Percentiles rank a stretch among this genome's conserved stretches.
These are phyloP conservation scores for Sarocladium kiliense DNA, from an alignment of 2,329 filamentous ascomycete species.

Conservation along the genomic window DNA sequence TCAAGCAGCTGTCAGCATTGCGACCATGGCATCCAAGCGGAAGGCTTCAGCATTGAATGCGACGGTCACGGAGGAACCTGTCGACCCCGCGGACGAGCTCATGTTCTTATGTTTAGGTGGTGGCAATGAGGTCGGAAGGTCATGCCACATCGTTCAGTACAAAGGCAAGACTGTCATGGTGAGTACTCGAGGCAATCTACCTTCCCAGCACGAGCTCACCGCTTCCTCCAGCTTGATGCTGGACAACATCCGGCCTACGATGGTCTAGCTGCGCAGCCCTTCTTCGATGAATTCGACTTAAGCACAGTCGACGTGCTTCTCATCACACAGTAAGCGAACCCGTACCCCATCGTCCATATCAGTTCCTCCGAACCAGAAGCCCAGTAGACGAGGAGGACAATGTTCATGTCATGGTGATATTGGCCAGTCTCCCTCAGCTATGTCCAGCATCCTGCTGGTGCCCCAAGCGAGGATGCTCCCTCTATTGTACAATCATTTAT, in stretches of 20 bases:
- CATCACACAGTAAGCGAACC: conserved; percentile 88
- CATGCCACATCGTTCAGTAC: conserved; percentile 97
- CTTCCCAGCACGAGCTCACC: conserved; percentile 15
- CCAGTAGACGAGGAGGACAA: neutral
- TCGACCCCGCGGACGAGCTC: conserved; percentile 89
- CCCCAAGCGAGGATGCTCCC: neutral
- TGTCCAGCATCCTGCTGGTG: neutral
- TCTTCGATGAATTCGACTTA: conserved; percentile 97
- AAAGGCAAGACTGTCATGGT: conserved; percentile 99
- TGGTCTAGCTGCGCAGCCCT: conserved; percentile 85
- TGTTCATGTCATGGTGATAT: conserved; percentile 1
- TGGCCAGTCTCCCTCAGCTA: neutral
- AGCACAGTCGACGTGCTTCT: conserved; percentile 95
- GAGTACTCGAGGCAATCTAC: conserved; percentile 16
- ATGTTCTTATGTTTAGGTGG: conserved; percentile 91
- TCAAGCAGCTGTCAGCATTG: neutral
- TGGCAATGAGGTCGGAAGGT: conserved; percentile 94
- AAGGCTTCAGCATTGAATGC: conserved; percentile 74
- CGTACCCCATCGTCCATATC: neutral
- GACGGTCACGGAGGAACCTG: conserved; percentile 68
- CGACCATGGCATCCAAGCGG: conserved; percentile 81
- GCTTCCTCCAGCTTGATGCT: conserved; percentile 70
- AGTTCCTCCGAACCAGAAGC: conserved; percentile 5
- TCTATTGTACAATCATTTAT: conserved; percentile 17
- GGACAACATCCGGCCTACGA: conserved; percentile 97